Evolutionary conservation across 2,329 filamentous ascomycete species (phyloP).

Genomic region (Rhynchosporium graminicola): DNA sequence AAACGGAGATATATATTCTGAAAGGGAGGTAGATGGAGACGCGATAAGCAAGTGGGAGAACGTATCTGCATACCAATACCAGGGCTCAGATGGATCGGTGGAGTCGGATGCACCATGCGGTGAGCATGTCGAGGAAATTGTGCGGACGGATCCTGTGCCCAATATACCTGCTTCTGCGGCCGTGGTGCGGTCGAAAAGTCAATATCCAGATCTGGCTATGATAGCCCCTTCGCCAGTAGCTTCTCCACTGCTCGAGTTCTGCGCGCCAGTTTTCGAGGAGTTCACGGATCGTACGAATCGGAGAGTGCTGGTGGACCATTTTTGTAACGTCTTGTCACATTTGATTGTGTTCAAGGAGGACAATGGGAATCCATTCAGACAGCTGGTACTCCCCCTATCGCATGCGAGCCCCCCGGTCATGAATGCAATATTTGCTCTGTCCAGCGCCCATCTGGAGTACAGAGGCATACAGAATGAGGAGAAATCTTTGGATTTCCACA

Average conservation of each 20-base stretch:
- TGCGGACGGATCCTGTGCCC: conserved; percentile 23
- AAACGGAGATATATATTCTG: conserved; percentile 23
- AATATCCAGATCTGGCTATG: conserved; percentile 40
- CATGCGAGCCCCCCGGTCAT: conserved; percentile 61
- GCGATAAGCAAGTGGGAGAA: conserved; percentile 31
- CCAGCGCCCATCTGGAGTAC: conserved; percentile 80
- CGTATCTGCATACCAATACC: conserved; percentile 29
- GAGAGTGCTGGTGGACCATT: conserved; percentile 60
- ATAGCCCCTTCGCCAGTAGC: conserved; percentile 35
- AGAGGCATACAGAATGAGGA: conserved; percentile 54
- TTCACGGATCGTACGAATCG: conserved; percentile 57
- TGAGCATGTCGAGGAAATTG: conserved; percentile 35
- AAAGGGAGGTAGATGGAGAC: conserved; percentile 17
- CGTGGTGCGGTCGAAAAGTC: conserved; percentile 33
- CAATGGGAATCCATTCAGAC: conserved; percentile 62
- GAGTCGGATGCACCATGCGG: conserved; percentile 31
- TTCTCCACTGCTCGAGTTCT: conserved; percentile 50
- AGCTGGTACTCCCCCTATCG: conserved; percentile 61
- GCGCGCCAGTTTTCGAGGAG: conserved; percentile 55
- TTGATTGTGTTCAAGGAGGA: conserved; percentile 67
- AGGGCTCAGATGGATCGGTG: conserved; percentile 26
- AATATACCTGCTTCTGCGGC: conserved; percentile 14
- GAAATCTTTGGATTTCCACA: conserved; percentile 60
- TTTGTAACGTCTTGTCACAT: conserved; percentile 64
- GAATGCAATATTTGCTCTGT: conserved; percentile 81